phyloP scores from a whole-genome alignment of 306 rosid species.

The Cajanus cajan region DNA sequence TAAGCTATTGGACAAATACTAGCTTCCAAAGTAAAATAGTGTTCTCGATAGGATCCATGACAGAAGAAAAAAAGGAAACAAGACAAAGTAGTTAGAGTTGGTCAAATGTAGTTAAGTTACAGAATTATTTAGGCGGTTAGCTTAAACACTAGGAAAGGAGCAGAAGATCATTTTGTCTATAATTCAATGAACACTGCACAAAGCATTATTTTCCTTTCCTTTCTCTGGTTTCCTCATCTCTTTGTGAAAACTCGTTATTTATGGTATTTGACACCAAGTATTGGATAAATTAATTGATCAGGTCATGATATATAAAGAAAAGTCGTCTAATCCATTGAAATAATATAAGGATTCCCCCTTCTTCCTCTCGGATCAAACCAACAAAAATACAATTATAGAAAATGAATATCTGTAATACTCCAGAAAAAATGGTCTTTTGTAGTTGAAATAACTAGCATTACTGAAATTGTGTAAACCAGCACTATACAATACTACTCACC shows the following conservation, averaged over 20 bases:
- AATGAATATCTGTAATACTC: not conserved
- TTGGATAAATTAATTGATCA: not conserved
- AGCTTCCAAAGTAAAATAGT: slow-evolving; percentile 2
- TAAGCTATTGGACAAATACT: slow-evolving; percentile 25
- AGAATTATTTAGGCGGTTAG: not conserved
- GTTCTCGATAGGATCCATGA: not conserved
- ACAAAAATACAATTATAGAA: not conserved
- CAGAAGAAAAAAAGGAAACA: not conserved
- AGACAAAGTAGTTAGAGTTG: not conserved
- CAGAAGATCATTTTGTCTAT: not conserved
- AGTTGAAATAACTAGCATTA: not conserved
- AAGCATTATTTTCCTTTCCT: not conserved
- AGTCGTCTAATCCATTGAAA: not conserved
- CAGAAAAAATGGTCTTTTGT: not conserved
- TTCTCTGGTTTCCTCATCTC: too few relatives aligned
- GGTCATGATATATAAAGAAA: not conserved
- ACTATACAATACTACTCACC: slow-evolving; percentile 49
- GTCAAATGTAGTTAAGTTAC: not conserved
- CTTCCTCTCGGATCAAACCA: not conserved
- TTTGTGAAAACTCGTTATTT: too few relatives aligned
- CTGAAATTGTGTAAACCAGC: not conserved
- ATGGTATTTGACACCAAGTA: not conserved
- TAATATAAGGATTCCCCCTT: not conserved
- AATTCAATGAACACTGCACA: not conserved
- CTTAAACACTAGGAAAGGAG: not conserved